phyloP scores from a whole-genome alignment of 1,139 yeast genomes.

The Blastobotrys serpentis region DNA sequence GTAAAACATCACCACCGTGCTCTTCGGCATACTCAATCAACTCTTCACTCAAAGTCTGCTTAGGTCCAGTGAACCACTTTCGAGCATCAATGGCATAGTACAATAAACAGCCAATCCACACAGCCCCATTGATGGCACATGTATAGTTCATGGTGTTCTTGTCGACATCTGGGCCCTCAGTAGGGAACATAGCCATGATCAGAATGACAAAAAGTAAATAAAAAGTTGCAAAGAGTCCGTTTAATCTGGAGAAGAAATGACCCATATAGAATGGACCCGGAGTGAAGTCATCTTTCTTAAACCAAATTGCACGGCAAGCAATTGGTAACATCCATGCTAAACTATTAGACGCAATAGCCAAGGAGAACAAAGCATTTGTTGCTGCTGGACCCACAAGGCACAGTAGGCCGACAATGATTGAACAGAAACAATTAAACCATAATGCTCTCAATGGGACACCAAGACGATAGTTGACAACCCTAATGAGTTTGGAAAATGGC shows the following conservation, averaged over 20 bases:
- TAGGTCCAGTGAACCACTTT: constrained; percentile 65
- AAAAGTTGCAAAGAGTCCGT: constrained; percentile 29
- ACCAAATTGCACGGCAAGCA: constrained; percentile 42
- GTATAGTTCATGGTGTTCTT: constrained; percentile 63
- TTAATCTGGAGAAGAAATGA: constrained; percentile 42
- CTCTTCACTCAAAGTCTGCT: constrained; percentile 46
- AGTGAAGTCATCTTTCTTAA: constrained; percentile 47
- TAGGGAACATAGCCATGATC: constrained; percentile 59
- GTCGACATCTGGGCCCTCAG: constrained; percentile 48
- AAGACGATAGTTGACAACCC: constrained; percentile 51
- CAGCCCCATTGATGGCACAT: constrained; percentile 57
- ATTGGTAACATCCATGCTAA: constrained; percentile 62
- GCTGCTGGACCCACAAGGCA: constrained; percentile 61
- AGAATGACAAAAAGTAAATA: constrained; percentile 57
- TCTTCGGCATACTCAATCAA: constrained; percentile 7
- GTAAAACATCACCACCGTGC: constrained; percentile 4
- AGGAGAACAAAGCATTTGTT: constrained; percentile 57
- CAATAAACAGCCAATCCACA: constrained; percentile 49
- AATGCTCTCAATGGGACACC: constrained; percentile 63
- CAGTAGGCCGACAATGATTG: constrained; percentile 54
- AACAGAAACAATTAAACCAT: constrained; percentile 50
- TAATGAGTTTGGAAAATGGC: constrained; percentile 57
- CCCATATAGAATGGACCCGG: constrained; percentile 71
- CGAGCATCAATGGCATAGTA: constrained; percentile 58
- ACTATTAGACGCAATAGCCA: constrained; percentile 60